Evolutionary conservation across 2,329 filamentous ascomycete genomes (phyloP), one percentile per base, ranked within the genome.

Genomic region (Claviceps sp.): DNA sequence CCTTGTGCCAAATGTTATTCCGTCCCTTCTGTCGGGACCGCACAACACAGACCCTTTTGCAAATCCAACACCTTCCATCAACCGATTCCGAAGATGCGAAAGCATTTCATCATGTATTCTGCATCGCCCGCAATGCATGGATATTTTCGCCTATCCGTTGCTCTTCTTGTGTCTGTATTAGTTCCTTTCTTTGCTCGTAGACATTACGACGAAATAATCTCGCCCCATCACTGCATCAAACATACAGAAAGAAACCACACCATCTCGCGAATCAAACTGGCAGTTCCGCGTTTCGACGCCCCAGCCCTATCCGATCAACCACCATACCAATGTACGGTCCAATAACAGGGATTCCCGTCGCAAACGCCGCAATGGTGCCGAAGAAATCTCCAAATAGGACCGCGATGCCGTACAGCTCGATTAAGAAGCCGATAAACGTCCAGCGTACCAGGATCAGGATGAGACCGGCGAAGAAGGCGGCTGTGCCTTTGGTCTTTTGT

Each of bases 331-430:
- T 85, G 62, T 90, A 94, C 4, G 90, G 88, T 3, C 91, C 91
- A 5, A 97, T 73, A 7, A 96, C 76, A 0, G 93, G 91, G 11
- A 95, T 70, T 55, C 86, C 88, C 52, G 87, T 82, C 41, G 88
- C 87, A 63, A 97, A 95, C 16, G 86, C 81, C 0, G 86, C 86
- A 58, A 97, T 90, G 20, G 91, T 97, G 48, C 89, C 87, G 54
- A 97, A 78, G 71, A 97, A 97, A 69, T 98, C 93, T 38, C 93
- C 93, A 70, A 98, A 98, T 38, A 98, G 73, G 50, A 96, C 79
- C 59, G 94, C 78, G 58, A 98, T 91, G 34, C 93, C 93, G 70
- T 97, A 97, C 3, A 91, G 70, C 70, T 98, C 93, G 60, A 97
- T 79, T 53, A 85, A 62, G 70, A 98, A 98, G 30, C 93, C 93